Percentiles rank a stretch among this genome's conserved stretches.
These are phyloP conservation scores for Lipomyces japonicus DNA, from an alignment of 805 yeast species.

Conservation along the genomic window DNA sequence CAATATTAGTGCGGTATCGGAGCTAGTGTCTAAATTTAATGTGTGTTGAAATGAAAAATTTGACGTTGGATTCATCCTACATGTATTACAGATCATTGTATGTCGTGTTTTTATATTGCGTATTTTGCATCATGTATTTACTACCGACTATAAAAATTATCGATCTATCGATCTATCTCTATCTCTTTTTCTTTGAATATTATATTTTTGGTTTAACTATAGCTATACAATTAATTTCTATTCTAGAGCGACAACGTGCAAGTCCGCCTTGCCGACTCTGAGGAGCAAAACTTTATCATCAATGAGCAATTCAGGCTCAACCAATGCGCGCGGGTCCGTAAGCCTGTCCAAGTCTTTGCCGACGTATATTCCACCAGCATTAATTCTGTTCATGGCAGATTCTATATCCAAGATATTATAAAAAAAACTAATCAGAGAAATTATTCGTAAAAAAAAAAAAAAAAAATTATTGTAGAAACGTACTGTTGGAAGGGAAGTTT, in stretches of 20 bases:
- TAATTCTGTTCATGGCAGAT: constrained; percentile 10
- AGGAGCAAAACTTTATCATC: constrained; percentile 60
- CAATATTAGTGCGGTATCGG: too few species aligned
- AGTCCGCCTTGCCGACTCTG: constrained; percentile 64
- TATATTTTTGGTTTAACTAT: not conserved
- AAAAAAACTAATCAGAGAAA: too few species aligned
- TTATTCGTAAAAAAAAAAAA: not conserved
- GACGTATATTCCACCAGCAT: constrained; percentile 66
- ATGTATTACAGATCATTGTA: too few species aligned
- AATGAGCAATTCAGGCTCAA: constrained; percentile 51
- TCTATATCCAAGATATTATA: too few species aligned
- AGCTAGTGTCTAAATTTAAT: too few species aligned
- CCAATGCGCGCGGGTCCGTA: constrained; percentile 46
- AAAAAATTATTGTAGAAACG: constrained; percentile 30
- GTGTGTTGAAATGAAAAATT: too few species aligned
- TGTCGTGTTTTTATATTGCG: too few species aligned
- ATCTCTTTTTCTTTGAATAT: not conserved
- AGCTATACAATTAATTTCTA: not conserved
- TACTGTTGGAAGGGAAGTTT: constrained; percentile 33
- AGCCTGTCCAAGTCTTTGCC: constrained; percentile 59
- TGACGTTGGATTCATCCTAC: too few species aligned
- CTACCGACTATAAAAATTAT: not conserved
- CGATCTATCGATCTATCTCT: not conserved
- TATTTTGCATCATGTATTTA: too few species aligned
- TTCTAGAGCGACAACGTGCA: constrained; percentile 22